These are phyloP conservation scores for Aureobasidium leucospermi DNA, from an alignment of 2,329 filamentous ascomycete species.

Conservation along the genomic window DNA sequence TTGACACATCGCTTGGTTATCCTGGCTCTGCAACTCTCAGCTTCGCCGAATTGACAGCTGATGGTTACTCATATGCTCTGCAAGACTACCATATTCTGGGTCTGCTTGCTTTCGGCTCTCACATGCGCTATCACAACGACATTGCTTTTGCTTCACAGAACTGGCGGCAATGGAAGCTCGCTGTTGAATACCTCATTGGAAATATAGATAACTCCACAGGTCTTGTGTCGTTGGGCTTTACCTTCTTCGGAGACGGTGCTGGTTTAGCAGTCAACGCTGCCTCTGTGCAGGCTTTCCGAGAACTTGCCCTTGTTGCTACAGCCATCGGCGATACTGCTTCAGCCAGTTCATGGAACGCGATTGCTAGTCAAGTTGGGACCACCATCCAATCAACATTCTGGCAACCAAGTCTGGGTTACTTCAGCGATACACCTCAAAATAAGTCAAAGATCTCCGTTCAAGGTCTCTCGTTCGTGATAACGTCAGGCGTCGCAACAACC, in stretches of 20 bases:
- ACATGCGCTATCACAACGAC: slow-evolving; percentile 23
- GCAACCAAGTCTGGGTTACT: slow-evolving; percentile 27
- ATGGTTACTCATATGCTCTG: slow-evolving; percentile 18
- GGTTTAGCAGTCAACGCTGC: slow-evolving; percentile 24
- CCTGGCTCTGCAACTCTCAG: not conserved
- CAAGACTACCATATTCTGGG: slow-evolving; percentile 29
- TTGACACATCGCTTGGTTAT: not conserved
- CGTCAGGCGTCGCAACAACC: slow-evolving; percentile 28
- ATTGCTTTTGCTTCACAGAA: slow-evolving; percentile 16
- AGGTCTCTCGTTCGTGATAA: slow-evolving; percentile 29
- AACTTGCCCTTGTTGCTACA: slow-evolving; percentile 24
- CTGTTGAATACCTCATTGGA: slow-evolving; percentile 18
- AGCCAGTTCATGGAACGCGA: slow-evolving; percentile 20
- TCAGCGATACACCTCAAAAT: slow-evolving; percentile 24
- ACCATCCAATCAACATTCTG: slow-evolving; percentile 29
- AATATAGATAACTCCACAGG: slow-evolving; percentile 25
- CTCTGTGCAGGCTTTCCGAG: slow-evolving; percentile 23
- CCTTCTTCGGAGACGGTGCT: slow-evolving; percentile 27
- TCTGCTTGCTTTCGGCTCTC: slow-evolving; percentile 23
- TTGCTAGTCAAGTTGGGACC: slow-evolving; percentile 20
- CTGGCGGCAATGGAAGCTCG: slow-evolving; percentile 24
- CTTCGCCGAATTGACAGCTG: slow-evolving; percentile 17
- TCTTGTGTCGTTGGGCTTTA: slow-evolving; percentile 17
- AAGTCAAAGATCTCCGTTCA: slow-evolving; percentile 28
- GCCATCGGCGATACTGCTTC: slow-evolving; percentile 26